Conservation (phyloP, 73 alveolate genomes). For the Paramecium biaurelia region DNA sequence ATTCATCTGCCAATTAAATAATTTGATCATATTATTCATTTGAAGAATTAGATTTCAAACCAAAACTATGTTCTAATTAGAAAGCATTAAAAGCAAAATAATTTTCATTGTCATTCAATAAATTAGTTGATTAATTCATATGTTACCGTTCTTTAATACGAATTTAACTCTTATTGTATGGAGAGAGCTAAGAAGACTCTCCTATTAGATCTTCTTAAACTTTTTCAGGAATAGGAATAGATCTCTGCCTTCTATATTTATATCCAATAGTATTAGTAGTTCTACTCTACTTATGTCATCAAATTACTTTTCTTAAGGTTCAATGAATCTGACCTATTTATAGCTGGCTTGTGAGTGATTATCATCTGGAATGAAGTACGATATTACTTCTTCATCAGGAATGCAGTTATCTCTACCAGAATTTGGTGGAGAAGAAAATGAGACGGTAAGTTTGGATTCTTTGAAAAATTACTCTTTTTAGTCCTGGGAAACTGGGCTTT, state of each 20-base stretch:
- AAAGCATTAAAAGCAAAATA: neutral
- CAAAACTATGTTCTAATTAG: neutral
- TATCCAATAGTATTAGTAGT: neutral
- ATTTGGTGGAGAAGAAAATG: neutral
- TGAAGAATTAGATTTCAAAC: neutral
- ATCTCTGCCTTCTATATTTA: neutral
- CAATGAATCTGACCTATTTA: neutral
- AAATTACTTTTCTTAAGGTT: neutral
- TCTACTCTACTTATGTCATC: neutral
- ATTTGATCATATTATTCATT: neutral
- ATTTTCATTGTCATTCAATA: conserved; percentile 16
- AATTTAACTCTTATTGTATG: neutral
- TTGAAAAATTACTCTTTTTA: neutral
- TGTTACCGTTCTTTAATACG: neutral
- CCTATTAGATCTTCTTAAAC: conserved; percentile 30
- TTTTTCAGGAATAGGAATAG: neutral
- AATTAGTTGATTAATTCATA: conserved; percentile 48
- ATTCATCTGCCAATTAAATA: conserved; percentile 1
- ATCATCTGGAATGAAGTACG: conserved; percentile 1
- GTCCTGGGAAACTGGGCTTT: neutral
- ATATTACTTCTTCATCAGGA: conserved; percentile 44
- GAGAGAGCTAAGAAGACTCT: conserved; percentile 7
- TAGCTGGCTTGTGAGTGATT: neutral
- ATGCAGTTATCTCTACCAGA: neutral
- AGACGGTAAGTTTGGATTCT: neutral